These are phyloP conservation scores for Naumovozyma baii DNA, from an alignment of 805 yeast genomes.

Conservation along the genomic window DNA sequence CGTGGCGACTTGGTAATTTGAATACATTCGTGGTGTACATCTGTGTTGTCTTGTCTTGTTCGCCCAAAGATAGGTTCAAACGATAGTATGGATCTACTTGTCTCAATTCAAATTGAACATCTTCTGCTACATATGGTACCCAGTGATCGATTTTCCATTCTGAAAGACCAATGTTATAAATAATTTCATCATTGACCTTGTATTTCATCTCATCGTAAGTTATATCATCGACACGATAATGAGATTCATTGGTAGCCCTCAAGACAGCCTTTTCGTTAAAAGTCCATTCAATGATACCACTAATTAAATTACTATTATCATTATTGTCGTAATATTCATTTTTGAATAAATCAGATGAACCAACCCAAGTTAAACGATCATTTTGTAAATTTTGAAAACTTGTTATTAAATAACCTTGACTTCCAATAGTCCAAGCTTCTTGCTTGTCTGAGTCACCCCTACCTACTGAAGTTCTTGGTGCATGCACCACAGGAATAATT, in stretches of 20 bases:
- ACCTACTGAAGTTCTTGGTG: conserved; percentile 57
- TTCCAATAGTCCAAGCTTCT: conserved; percentile 69
- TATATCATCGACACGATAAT: conserved; percentile 39
- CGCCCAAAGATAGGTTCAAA: conserved; percentile 42
- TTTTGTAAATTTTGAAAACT: conserved; percentile 73
- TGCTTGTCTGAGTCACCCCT: conserved; percentile 52
- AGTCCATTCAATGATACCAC: conserved; percentile 55
- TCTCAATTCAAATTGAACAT: conserved; percentile 71
- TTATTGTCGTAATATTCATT: conserved; percentile 25
- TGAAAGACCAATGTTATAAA: conserved; percentile 40
- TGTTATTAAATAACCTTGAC: conserved; percentile 65
- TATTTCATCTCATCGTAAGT: conserved; percentile 41
- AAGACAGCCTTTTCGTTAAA: conserved; percentile 62
- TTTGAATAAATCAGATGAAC: conserved; percentile 48
- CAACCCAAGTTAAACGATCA: conserved; percentile 74
- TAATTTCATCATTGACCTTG: conserved; percentile 64
- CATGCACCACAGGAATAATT: conserved; percentile 59
- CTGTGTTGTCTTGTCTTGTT: conserved; percentile 30
- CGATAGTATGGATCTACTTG: conserved; percentile 96
- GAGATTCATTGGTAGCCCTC: conserved; percentile 44
- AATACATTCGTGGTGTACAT: conserved; percentile 49
- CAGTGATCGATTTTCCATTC: conserved; percentile 48
- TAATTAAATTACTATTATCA: conserved; percentile 34
- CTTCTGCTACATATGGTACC: conserved; percentile 57
- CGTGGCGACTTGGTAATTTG: conserved; percentile 88